Evolutionary conservation across 1,284 basidiomycete genomes (phyloP), one percentile per base, ranked within the genome.

Genomic region (Chalciporus sp.): DNA sequence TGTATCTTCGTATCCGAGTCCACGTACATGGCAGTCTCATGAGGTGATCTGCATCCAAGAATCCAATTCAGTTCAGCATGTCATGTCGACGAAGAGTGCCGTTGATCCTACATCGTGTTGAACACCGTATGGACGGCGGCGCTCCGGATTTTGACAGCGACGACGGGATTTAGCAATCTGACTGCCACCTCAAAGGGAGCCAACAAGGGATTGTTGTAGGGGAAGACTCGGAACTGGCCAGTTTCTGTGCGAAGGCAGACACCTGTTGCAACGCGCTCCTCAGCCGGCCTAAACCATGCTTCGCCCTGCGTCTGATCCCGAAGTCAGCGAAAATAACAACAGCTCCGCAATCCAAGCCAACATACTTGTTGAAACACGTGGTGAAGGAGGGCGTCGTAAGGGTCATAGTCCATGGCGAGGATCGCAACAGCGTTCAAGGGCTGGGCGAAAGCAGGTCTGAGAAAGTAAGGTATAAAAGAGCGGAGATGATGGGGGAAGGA

Each of bases 71-170:
- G 20, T 37, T 42, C 23, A 40, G 16, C n/a, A 35, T 10, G 3
- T 7, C 16, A 17, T 1, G 8, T 11, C 8, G 7, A 4, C 3
- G 11, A 27, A 40, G 20, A 28, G 26, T 14, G n/a, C n/a, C 2
- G 9, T 23, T 4, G 10, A 12, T 17, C 64, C 31, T 43, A 69
- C 66, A 71, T 61, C 1, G 58, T 41, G n/a, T 80, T 76, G 64
- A 88, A 79, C 50, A 88, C 87, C 17, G 88, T 88, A 54, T 88
- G 84, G 1, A 91, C 84, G 17, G 87, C 83, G 4, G 88, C 86
- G 60, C 81, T 87, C 52, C 88, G 81, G 50, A 91, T 76, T 66
- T 90, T 89, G 65, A 92, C 84, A 4, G 88, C 89, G 49, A 88
- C 87, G 58, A 88, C 84, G 26, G 87, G 85, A 71, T 91, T 91